phyloP scores from a whole-genome alignment of 352 stramenopile species.

The Blastocystis sp. region DNA sequence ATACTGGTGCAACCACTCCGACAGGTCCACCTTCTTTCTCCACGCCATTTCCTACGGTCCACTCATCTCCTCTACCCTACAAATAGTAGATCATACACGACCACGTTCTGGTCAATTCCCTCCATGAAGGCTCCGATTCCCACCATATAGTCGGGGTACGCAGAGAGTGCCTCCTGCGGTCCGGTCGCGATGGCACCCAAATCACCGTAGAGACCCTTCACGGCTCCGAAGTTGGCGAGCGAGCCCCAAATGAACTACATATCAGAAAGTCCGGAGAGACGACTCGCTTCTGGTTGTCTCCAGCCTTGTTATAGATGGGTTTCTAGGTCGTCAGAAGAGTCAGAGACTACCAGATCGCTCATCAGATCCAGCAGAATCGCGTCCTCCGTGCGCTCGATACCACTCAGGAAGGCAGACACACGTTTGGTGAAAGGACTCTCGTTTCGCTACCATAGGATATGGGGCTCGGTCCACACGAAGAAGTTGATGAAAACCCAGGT shows the following conservation, averaged over 20 bases:
- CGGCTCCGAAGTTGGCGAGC: constrained; percentile 72
- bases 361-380: constrained; percentile 72
- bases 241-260: constrained; percentile 74
- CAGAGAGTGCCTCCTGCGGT: constrained; percentile 62
- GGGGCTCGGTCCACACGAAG: constrained; percentile 68
- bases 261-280: constrained; percentile 67
- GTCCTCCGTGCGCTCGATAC: constrained; percentile 63
- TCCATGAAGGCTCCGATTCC: constrained; percentile 72
- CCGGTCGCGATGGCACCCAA: constrained; percentile 65
- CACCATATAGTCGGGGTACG: constrained; percentile 68
- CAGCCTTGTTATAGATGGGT: constrained; percentile 61
- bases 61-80: constrained; percentile 63
- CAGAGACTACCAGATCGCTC: constrained; percentile 59
- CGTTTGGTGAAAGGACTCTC: neutral
- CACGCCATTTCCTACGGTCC: neutral
- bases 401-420: constrained; percentile 58
- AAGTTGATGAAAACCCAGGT: constrained; percentile 69
- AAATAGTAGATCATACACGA: constrained; percentile 70
- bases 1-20: constrained; percentile 65
- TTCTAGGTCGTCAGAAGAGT: neutral
- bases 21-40: constrained; percentile 60
- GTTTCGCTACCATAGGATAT: neutral
- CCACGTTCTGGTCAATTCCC: constrained; percentile 74
- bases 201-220: constrained; percentile 69
- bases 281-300: constrained; percentile 67